Conservation (phyloP, 148 eudicot species). For the Dianthus caryophyllus region DNA sequence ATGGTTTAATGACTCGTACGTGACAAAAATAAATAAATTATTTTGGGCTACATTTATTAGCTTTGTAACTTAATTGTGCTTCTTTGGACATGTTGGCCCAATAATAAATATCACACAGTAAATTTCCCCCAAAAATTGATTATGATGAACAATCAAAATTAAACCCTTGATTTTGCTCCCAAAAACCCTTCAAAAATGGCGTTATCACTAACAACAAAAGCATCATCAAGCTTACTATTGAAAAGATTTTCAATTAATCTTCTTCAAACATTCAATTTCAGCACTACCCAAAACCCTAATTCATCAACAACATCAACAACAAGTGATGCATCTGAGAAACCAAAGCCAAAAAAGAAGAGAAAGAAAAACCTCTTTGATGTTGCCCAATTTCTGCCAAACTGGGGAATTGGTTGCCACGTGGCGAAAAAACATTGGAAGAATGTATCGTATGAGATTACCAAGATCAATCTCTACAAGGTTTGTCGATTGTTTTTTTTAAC, state of each 20-base stretch:
- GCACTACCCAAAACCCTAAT: constrained; percentile 14
- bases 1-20: too few relatives aligned
- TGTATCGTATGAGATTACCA: constrained; percentile 81
- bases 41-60: too few relatives aligned
- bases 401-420: constrained; percentile 93
- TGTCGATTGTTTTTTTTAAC: background rate
- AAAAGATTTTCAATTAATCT: constrained; percentile 29
- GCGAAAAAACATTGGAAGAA: constrained; percentile 77
- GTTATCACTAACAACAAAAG: constrained; percentile 29
- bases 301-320: constrained; percentile 20
- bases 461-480: constrained; percentile 89
- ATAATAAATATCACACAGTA: too few relatives aligned
- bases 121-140: too few relatives aligned
- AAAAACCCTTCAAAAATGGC: constrained; percentile 39
- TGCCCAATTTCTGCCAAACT: constrained; percentile 75
- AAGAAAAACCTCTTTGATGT: constrained; percentile 90
- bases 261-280: constrained; percentile 35
- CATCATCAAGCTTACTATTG: constrained; percentile 23
- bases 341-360: constrained; percentile 46
- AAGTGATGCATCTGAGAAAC: constrained; percentile 26
- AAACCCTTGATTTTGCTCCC: background rate
- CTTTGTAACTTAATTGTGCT: too few relatives aligned
- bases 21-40: too few relatives aligned
- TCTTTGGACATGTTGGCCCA: too few relatives aligned
- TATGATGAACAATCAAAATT: too few relatives aligned